These are phyloP conservation scores for Bremia lactucae DNA, from an alignment of 352 stramenopile genomes.

Conservation along the genomic window DNA sequence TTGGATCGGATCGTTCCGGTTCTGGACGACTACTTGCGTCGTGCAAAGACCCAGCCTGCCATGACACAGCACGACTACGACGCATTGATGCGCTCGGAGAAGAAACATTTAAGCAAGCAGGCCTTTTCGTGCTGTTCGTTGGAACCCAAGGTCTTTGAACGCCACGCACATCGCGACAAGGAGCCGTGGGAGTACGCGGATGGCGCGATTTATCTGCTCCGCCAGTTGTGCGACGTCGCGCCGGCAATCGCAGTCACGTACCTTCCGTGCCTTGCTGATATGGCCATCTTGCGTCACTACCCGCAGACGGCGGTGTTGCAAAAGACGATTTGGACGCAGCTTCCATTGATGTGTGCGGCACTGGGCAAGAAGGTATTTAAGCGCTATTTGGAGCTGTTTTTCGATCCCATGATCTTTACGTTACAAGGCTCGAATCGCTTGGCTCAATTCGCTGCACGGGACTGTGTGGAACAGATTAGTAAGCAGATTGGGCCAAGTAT, in stretches of 20 bases:
- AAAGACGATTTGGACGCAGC: slow-evolving; percentile 79
- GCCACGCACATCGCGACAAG: slow-evolving; percentile 74
- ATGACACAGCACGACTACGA: slow-evolving; percentile 91
- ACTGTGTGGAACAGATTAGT: slow-evolving; percentile 67
- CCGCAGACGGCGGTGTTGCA: slow-evolving; percentile 63
- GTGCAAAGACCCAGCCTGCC: slow-evolving; percentile 85
- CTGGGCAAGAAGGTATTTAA: slow-evolving; percentile 82
- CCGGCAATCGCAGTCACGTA: slow-evolving; percentile 39
- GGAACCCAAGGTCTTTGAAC: slow-evolving; percentile 89
- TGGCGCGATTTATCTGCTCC: slow-evolving; percentile 92
- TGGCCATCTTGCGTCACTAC: slow-evolving; percentile 68
- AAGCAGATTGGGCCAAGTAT: slow-evolving; percentile 77
- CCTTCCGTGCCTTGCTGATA: slow-evolving; percentile 52
- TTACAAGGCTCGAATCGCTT: slow-evolving; percentile 60
- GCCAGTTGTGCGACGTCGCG: slow-evolving; percentile 78
- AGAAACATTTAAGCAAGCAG: slow-evolving; percentile 88
- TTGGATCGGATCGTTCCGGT: slow-evolving; percentile 67
- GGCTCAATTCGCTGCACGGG: slow-evolving; percentile 54
- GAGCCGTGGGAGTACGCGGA: slow-evolving; percentile 93
- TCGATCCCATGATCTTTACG: slow-evolving; percentile 77
- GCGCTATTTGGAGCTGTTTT: slow-evolving; percentile 72
- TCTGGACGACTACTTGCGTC: slow-evolving; percentile 51
- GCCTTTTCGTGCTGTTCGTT: slow-evolving; percentile 92
- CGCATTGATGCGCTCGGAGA: slow-evolving; percentile 83
- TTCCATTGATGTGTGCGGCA: slow-evolving; percentile 55